Conservation (phyloP, 306 rosid species). For the Dalbergia oliveri region DNA sequence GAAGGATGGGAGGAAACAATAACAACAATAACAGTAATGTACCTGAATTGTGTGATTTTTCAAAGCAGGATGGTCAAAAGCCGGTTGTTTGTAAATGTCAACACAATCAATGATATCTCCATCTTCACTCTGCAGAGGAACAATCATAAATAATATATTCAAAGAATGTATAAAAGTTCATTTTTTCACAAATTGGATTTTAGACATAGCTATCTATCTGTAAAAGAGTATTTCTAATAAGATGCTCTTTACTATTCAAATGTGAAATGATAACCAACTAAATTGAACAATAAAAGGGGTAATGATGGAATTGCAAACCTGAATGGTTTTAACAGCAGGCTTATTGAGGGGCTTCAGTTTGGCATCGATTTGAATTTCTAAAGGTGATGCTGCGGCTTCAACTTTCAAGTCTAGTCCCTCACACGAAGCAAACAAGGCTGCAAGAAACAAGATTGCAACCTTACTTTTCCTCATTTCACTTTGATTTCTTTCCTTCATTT, state of each 20-base stretch:
- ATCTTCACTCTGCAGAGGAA: constrained; percentile 58
- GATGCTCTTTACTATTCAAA: not conserved
- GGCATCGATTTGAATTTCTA: constrained; percentile 39
- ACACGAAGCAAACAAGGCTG: constrained; percentile 37
- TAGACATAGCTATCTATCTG: not conserved
- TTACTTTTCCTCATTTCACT: constrained; percentile 37
- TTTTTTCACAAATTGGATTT: not conserved
- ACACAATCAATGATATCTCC: constrained; percentile 72
- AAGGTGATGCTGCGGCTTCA: constrained; percentile 31
- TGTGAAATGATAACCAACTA: not conserved
- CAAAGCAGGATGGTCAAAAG: constrained; percentile 67
- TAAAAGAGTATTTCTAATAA: not conserved
- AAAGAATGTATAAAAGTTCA: not conserved
- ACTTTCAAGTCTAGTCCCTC: not conserved
- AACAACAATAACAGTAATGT: not conserved
- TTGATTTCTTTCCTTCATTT: constrained; percentile 12
- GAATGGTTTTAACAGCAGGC: constrained; percentile 59
- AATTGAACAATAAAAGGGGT: not conserved
- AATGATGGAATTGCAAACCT: constrained; percentile 39
- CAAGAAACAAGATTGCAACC: constrained; percentile 32
- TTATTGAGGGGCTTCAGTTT: constrained; percentile 66
- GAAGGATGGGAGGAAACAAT: not conserved
- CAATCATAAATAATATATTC: not conserved
- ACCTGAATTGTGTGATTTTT: constrained; percentile 64
- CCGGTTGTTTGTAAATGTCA: constrained; percentile 62